phyloP scores from a whole-genome alignment of 257 asterid genomes.

The Lavandula angustifolia region DNA sequence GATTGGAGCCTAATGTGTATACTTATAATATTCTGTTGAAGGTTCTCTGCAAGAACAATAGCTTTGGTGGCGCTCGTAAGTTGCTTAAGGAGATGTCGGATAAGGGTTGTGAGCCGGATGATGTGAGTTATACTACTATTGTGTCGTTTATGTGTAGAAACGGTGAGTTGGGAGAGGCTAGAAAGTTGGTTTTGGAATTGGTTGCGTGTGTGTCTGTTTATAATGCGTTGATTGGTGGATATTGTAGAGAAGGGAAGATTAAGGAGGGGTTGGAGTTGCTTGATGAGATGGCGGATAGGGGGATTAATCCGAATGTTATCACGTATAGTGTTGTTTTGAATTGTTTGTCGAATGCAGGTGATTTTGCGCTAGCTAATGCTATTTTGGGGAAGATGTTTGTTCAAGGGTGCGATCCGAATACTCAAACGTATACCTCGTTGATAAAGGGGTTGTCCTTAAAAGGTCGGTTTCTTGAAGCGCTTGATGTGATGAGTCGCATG shows the following conservation, averaged over 20 bases:
- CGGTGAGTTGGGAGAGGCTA: slow-evolving; percentile 64
- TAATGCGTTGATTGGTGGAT: slow-evolving; percentile 70
- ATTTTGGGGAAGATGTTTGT: slow-evolving; percentile 71
- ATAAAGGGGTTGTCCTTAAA: slow-evolving; percentile 60
- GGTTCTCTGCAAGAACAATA: slow-evolving; percentile 76
- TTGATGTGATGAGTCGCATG: slow-evolving; percentile 57
- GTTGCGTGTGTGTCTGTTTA: slow-evolving; percentile 58
- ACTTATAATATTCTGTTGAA: slow-evolving; percentile 86
- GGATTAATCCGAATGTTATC: slow-evolving; percentile 63
- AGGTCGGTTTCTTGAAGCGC: slow-evolving; percentile 63
- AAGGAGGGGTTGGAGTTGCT: slow-evolving; percentile 56
- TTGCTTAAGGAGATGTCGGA: slow-evolving; percentile 86
- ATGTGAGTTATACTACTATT: slow-evolving; percentile 76
- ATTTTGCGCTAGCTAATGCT: slow-evolving; percentile 52
- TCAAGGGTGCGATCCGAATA: slow-evolving; percentile 66
- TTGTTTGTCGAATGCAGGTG: slow-evolving; percentile 53
- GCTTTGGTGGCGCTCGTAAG: slow-evolving; percentile 64
- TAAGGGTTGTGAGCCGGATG: slow-evolving; percentile 81
- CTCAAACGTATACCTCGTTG: slow-evolving; percentile 73
- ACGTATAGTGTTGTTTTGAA: slow-evolving; percentile 61
- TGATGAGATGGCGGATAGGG: slow-evolving; percentile 57
- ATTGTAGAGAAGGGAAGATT: slow-evolving; percentile 49
- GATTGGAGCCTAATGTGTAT: slow-evolving; percentile 79
- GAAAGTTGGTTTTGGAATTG: slow-evolving; percentile 53
- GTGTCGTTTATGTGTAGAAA: slow-evolving; percentile 70